Evolutionary conservation across 257 asterid species (phyloP).

Genomic region (Thymus mandschuricus): DNA sequence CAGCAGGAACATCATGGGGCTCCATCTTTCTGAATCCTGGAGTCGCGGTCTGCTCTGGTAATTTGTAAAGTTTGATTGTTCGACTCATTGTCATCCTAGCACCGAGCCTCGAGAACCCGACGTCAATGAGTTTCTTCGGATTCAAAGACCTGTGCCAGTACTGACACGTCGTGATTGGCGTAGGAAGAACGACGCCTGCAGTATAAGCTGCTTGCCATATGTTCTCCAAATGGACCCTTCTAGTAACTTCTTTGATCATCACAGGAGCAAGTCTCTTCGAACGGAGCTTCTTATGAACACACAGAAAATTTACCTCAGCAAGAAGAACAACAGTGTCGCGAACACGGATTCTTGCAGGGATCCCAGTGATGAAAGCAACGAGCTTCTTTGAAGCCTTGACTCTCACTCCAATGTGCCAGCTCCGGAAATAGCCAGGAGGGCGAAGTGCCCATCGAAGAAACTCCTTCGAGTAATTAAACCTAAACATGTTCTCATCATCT

Average conservation of each 20-base stretch:
- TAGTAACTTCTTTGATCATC: constrained; percentile 85
- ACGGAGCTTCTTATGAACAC: constrained; percentile 89
- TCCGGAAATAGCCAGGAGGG: constrained; percentile 68
- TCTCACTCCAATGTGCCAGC: constrained; percentile 91
- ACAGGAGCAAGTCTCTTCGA: constrained; percentile 93
- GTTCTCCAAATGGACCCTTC: constrained; percentile 84
- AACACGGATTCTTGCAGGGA: constrained; percentile 76
- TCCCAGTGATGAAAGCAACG: constrained; percentile 87
- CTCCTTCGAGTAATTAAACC: constrained; percentile 89
- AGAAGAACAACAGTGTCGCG: constrained; percentile 68
- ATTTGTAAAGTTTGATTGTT: constrained; percentile 74
- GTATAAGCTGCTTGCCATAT: constrained; percentile 96
- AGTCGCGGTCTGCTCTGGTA: constrained; percentile 63
- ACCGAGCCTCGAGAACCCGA: constrained; percentile 87
- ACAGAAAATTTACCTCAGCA: constrained; percentile 85
- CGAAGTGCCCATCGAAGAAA: constrained; percentile 91
- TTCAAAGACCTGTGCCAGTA: constrained; percentile 91
- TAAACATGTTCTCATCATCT: constrained; percentile 85
- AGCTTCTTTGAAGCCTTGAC: constrained; percentile 78
- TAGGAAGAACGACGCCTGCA: constrained; percentile 87
- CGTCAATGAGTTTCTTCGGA: constrained; percentile 86
- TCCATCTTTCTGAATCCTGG: constrained; percentile 88
- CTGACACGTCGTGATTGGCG: constrained; percentile 77
- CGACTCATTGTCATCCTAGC: constrained; percentile 96
- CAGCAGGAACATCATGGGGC: constrained; percentile 80